These are phyloP conservation scores for Mycena rosella DNA, from an alignment of 768 basidiomycete genomes.

Conservation along the genomic window DNA sequence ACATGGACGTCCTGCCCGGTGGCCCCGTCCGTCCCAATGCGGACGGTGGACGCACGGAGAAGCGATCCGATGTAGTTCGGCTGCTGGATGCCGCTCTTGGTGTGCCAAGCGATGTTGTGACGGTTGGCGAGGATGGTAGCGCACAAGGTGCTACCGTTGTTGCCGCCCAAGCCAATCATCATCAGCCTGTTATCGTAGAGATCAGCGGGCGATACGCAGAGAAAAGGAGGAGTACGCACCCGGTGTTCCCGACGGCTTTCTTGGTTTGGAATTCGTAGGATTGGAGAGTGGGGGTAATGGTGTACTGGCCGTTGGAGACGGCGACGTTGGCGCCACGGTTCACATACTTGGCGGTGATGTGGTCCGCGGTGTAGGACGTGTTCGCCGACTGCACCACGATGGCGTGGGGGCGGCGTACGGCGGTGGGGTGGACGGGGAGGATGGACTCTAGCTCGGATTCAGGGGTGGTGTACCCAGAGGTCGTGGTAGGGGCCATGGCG, in stretches of 20 bases:
- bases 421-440: constrained; percentile 86
- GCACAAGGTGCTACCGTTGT: constrained; percentile 95
- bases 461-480: constrained; percentile 81
- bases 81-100: constrained; percentile 90
- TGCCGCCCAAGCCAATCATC: constrained; percentile 97
- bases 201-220: constrained; percentile 23
- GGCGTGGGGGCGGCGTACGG: constrained; percentile 79
- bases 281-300: constrained; percentile 82
- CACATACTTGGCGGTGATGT: constrained; percentile 85
- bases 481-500: constrained; percentile 66
- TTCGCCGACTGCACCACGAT: constrained; percentile 87
- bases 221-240: constrained; percentile 65
- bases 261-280: constrained; percentile 93
- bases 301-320: constrained; percentile 80
- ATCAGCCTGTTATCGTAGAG: constrained; percentile 72
- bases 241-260: constrained; percentile 89
- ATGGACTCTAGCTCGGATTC: constrained; percentile 77
- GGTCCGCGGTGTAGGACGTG: constrained; percentile 83
- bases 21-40: constrained; percentile 84
- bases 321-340: constrained; percentile 84
- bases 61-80: constrained; percentile 99
- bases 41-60: constrained; percentile 94
- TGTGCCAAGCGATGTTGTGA: constrained; percentile 94
- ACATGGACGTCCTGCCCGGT: constrained; percentile 93
- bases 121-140: constrained; percentile 97